Base-by-base conservation (phyloP, 2,329 filamentous ascomycete species). In the Fusarium sp. region DNA sequence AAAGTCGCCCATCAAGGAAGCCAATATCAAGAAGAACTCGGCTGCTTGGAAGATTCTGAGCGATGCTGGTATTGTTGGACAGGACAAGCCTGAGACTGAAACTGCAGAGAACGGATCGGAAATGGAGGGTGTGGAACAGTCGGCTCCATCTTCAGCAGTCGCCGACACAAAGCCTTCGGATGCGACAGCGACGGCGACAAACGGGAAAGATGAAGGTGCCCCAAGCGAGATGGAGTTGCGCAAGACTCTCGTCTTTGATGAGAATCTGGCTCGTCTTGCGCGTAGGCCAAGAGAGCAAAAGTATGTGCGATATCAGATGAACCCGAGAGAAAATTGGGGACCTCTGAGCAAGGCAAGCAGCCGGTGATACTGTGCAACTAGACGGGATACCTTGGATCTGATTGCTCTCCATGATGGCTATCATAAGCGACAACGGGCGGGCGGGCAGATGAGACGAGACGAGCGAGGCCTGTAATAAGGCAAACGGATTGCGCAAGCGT, bases 251-350 rank as follows among this genome's bases (percentile, higher is more conserved):
- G 80, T 86, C 1, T 98, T 99, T 81, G 92, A 98, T 81, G 94
- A 97, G 82, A 81, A 86, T 39, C 87, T 98, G 14, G 95, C 95
- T 82, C 82, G 86, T 64, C 87, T 98, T 14, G 96, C 65, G 13
- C 75, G 95, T 1, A 92, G 88, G 76, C 92, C 94, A 69, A 89
- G 86, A 72, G 88, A 90, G 68, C 92, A 90, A 81, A 93, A 92
- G 74, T 87, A 97, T 54, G 91, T 97, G 64, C 88, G 96, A 72
- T 99, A 98, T 83, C 97, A 98, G 85, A 85, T 92, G 70, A 98
- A 98, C 81, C 97, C 97, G 54, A 88, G 93, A 69, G 92, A 95
- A 79, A 97, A 98, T 82, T 99, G 97, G 97, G 97, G 97, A 0
- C 97, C 97, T 1, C 91, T 97, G 90, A 86, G 84, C 62, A 85